Evolutionary conservation across 2,329 filamentous ascomycete genomes (phyloP), one percentile per base, ranked within the genome.

Genomic region (Elsinoe fawcettii): DNA sequence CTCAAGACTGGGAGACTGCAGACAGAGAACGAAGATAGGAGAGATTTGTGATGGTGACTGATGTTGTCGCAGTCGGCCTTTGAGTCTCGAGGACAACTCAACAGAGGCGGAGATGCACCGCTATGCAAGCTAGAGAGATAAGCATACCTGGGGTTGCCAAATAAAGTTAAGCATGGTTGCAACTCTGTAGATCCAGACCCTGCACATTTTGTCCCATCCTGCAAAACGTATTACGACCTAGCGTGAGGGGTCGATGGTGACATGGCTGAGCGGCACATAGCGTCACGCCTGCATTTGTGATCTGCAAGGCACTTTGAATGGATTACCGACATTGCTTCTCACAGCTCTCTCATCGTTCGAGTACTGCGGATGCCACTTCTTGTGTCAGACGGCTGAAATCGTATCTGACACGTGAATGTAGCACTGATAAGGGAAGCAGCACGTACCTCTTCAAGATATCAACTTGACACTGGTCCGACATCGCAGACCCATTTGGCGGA

Each of bases 41-140:
- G 34, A n/a, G 34, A 37, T 12, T 5, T 5, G 3, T n/a, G 14
- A 12, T 37, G 11, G 34, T 6, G 34, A n/a, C 11, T 6, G 14
- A 5, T 14, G 34, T 5, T 37, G 14, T 37, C 4, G 34, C 9
- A 37, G 34, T 37, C 11, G 34, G 34, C 34, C 34, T 37, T 37
- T 37, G 34, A 6, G 9, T 12, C 34, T 37, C 9, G 3, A 37
- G 5, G 30, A 5, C 34, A 12, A 12, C 34, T 37, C 41, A n/a
- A 25, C 20, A 25, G 23, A n/a, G 7, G 23, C 49, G 49, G 49
- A 53, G 49, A 37, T 25, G 49, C 18, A 53, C 49, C 49, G 34
- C 46, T 23, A 27, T 53, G 9, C 16, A 34, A 14, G 49, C 32
- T 53, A 22, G 49, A 39, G 14, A 53, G 49, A 53, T 53, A 53